Evolutionary conservation across 805 yeast species (phyloP).

Genomic region (Spathaspora hagerdaliae): DNA sequence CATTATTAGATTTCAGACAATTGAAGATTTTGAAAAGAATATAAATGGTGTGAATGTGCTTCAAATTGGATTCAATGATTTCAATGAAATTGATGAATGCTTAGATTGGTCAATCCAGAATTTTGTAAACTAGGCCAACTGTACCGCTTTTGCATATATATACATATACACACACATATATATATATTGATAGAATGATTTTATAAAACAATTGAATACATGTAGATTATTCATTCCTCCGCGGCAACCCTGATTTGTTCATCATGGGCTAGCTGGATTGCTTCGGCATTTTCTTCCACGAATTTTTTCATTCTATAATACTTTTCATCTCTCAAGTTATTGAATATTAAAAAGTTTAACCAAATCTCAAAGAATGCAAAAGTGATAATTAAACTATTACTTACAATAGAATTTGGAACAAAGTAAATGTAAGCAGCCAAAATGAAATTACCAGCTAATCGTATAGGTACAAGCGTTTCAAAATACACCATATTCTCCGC

Average conservation of each 20-base stretch:
- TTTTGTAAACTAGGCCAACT: constrained; percentile 14
- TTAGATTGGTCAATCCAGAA: constrained; percentile 48
- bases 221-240: constrained; percentile 6
- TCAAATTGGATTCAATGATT: constrained; percentile 46
- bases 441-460: constrained; percentile 48
- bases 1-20: constrained; percentile 25
- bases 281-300: constrained; percentile 36
- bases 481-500: constrained; percentile 49
- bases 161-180: neutral
- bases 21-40: constrained; percentile 22
- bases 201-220: no score
- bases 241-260: constrained; percentile 29
- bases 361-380: constrained; percentile 65
- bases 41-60: constrained; percentile 36
- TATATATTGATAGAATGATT: neutral
- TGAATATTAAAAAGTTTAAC: constrained; percentile 61
- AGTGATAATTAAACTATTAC: constrained; percentile 59
- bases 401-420: constrained; percentile 42
- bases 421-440: constrained; percentile 49
- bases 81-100: constrained; percentile 52
- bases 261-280: constrained; percentile 24
- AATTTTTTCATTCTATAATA: constrained; percentile 43
- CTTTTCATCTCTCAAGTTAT: constrained; percentile 62
- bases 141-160: neutral
- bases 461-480: constrained; percentile 55